Conservation (phyloP, 768 basidiomycete species). For the Pleurotus salmoneostramineus region DNA sequence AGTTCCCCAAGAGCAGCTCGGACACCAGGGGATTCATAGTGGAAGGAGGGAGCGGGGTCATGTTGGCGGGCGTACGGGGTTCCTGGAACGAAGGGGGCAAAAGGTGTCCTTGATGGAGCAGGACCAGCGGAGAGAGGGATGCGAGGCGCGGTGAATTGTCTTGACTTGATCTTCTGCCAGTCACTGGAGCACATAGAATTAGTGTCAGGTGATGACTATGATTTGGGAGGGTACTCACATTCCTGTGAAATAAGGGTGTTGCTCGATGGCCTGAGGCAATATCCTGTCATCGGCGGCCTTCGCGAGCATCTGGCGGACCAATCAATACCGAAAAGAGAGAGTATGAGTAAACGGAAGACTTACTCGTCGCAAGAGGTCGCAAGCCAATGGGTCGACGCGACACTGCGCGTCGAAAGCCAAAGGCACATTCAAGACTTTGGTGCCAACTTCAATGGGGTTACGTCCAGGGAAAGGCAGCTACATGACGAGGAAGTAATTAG, state of each 20-base stretch:
- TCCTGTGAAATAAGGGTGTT: slow-evolving; percentile 26
- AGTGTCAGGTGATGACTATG: background rate
- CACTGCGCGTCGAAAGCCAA: slow-evolving; percentile 12
- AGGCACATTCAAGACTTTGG: slow-evolving; percentile 18
- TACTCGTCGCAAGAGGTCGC: slow-evolving; percentile 22
- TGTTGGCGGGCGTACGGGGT: background rate
- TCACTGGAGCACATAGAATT: slow-evolving; percentile 12
- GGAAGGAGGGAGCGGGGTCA: background rate
- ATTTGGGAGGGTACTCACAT: slow-evolving; percentile 16
- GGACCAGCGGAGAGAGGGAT: slow-evolving; percentile 9
- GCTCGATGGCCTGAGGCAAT: slow-evolving; percentile 21
- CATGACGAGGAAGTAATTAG: background rate
- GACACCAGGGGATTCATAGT: background rate
- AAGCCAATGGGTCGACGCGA: slow-evolving; percentile 19
- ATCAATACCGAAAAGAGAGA: background rate
- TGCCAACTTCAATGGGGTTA: slow-evolving; percentile 6
- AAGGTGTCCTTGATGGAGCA: background rate
- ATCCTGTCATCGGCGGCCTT: slow-evolving; percentile 23
- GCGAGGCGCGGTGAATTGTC: slow-evolving; percentile 20
- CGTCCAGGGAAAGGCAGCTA: slow-evolving; percentile 21
- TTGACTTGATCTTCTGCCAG: slow-evolving; percentile 21
- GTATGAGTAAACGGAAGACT: background rate
- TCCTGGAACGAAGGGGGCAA: background rate
- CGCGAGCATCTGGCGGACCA: slow-evolving; percentile 19
- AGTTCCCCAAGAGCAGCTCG: background rate